phyloP scores from a whole-genome alignment of 202 grass and related monocot species.

The Eragrostis tef region DNA sequence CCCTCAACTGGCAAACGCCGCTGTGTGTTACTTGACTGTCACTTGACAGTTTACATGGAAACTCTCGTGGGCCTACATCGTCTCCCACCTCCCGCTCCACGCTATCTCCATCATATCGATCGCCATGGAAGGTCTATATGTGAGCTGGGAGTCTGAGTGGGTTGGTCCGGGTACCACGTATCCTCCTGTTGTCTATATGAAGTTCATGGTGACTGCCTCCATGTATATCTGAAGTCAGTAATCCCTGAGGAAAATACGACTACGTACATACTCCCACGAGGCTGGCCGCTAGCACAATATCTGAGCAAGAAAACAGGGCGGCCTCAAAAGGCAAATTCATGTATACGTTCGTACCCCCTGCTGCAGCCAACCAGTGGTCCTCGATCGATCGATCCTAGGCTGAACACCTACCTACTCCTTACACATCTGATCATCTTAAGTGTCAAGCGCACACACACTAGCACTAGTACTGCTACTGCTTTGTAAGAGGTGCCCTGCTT shows the following conservation, averaged over 20 bases:
- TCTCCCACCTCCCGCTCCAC: conserved; percentile 31
- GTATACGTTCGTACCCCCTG: conserved; percentile 24
- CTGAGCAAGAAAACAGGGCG: conserved; percentile 45
- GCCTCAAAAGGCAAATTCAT: conserved; percentile 47
- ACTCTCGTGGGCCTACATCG: conserved; percentile 24
- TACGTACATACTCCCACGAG: conserved; percentile 6
- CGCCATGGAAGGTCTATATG: neutral
- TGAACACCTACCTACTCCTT: conserved; percentile 54
- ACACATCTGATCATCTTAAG: conserved; percentile 54
- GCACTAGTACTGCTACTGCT: conserved; percentile 36
- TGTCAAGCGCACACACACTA: conserved; percentile 41
- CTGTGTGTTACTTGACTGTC: conserved; percentile 7
- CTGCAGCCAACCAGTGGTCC: conserved; percentile 26
- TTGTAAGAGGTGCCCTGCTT: conserved; percentile 45
- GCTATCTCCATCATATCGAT: neutral
- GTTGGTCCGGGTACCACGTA: no score
- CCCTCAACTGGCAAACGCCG: conserved; percentile 6
- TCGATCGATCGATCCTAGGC: conserved; percentile 38
- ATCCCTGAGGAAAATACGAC: neutral
- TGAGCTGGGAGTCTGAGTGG: neutral
- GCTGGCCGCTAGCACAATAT: neutral
- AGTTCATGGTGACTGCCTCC: no score
- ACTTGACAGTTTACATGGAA: conserved; percentile 26
- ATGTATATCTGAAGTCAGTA: neutral
- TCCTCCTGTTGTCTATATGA: no score